Percentiles rank a stretch among this genome's conserved stretches.
These are phyloP conservation scores for Monilinia fructicola DNA, from an alignment of 2,329 filamentous ascomycete species.

Conservation along the genomic window DNA sequence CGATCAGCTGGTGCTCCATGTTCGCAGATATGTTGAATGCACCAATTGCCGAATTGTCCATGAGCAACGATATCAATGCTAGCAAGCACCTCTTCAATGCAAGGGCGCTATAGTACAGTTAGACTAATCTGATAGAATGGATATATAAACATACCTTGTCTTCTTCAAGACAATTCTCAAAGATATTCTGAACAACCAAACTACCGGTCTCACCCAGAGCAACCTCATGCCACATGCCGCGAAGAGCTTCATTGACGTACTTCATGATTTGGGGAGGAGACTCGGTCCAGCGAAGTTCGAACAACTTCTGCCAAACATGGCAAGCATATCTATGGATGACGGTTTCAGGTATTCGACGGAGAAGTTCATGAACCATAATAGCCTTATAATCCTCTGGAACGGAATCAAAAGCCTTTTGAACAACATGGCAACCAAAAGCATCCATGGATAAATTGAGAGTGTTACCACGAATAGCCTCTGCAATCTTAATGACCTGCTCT, in stretches of 20 bases:
- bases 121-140: conserved; percentile 24
- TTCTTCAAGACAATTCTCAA: conserved; percentile 97
- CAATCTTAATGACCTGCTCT: conserved; percentile 92
- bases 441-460: conserved; percentile 97
- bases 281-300: conserved; percentile 93
- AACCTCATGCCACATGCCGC: conserved; percentile 98
- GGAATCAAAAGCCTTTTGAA: conserved; percentile 97
- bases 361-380: conserved; percentile 96
- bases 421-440: conserved; percentile 95
- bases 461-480: conserved; percentile 89
- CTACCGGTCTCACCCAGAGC: conserved; percentile 96
- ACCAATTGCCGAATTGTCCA: conserved; percentile 99
- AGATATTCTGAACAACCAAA: conserved; percentile 98
- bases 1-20: conserved; percentile 90
- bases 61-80: conserved; percentile 97
- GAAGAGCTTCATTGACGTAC: conserved; percentile 91
- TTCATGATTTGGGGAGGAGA: conserved; percentile 98
- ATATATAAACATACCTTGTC: conserved; percentile 70
- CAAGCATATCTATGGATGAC: conserved; percentile 98
- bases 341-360: conserved; percentile 93
- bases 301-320: conserved; percentile 99
- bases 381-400: conserved; percentile 98
- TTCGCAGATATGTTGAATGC: conserved; percentile 98
- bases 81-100: conserved; percentile 91
- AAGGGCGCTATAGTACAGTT: conserved; percentile 69